Evolutionary conservation across 1,139 yeast genomes (phyloP).

Genomic region (Ogataea hybrid): DNA sequence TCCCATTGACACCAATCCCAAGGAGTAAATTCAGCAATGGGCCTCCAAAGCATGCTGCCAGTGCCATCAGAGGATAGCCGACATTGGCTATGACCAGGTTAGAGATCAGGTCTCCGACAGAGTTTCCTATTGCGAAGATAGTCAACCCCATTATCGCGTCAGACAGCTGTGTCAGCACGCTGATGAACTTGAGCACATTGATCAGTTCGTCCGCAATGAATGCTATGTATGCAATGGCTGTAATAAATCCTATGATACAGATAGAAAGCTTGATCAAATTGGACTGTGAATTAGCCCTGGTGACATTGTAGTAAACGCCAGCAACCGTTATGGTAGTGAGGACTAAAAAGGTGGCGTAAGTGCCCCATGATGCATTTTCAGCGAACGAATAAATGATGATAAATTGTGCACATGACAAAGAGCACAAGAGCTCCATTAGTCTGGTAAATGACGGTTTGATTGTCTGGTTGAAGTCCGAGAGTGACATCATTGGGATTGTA

Average conservation of each 20-base stretch:
- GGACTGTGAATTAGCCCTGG: constrained; percentile 21
- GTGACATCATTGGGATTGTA: constrained; percentile 25
- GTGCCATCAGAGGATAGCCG: constrained; percentile 91
- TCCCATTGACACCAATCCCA: constrained; percentile 67
- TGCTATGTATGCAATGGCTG: constrained; percentile 73
- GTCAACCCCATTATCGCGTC: constrained; percentile 85
- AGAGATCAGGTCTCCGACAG: constrained; percentile 85
- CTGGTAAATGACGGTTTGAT: constrained; percentile 21
- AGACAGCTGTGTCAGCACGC: constrained; percentile 59
- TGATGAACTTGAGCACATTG: constrained; percentile 59
- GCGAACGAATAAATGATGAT: constrained; percentile 23
- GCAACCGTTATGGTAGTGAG: constrained; percentile 9
- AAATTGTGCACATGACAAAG: constrained; percentile 23
- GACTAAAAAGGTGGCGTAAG: constrained; percentile 10
- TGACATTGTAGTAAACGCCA: constrained; percentile 21
- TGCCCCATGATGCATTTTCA: constrained; percentile 13
- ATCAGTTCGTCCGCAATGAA: constrained; percentile 77
- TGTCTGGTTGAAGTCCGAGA: constrained; percentile 21
- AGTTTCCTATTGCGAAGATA: constrained; percentile 89
- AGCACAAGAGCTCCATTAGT: constrained; percentile 18
- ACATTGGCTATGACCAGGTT: constrained; percentile 78
- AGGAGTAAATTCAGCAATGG: constrained; percentile 66
- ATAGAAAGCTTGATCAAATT: constrained; percentile 35
- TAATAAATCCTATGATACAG: constrained; percentile 59
- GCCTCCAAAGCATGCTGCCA: constrained; percentile 94